Evolutionary conservation across 306 rosid genomes (phyloP).

Genomic region (Myrica gale): DNA sequence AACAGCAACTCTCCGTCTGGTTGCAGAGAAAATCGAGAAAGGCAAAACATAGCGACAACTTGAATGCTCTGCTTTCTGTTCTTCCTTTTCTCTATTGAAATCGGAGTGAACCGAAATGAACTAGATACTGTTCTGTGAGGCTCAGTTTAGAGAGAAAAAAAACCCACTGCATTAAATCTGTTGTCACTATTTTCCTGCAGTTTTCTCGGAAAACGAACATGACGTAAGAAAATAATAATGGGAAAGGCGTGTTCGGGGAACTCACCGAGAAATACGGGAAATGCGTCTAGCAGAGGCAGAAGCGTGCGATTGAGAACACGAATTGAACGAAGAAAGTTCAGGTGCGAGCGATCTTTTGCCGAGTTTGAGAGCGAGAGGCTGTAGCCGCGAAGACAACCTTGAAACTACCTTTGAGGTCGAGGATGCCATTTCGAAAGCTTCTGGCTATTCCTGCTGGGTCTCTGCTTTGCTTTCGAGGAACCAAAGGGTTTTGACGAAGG

Average conservation of each 20-base stretch:
- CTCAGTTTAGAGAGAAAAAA: background rate
- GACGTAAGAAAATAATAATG: background rate
- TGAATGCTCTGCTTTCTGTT: background rate
- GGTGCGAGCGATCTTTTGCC: slow-evolving; percentile 33
- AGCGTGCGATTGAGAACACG: slow-evolving; percentile 25
- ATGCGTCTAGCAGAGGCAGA: slow-evolving; percentile 36
- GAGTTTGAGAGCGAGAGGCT: slow-evolving; percentile 33
- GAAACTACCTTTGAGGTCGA: slow-evolving; percentile 46
- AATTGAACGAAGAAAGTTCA: slow-evolving; percentile 36
- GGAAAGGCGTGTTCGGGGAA: background rate
- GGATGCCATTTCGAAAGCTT: slow-evolving; percentile 45
- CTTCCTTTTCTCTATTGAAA: too few species aligned
- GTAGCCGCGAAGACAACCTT: slow-evolving; percentile 59
- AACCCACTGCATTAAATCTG: background rate
- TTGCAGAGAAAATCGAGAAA: background rate
- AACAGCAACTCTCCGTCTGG: background rate
- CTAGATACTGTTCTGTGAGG: background rate
- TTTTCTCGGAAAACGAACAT: slow-evolving; percentile 7
- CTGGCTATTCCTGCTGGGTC: background rate
- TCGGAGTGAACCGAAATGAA: background rate
- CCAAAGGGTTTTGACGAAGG: background rate
- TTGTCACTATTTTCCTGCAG: too few species aligned
- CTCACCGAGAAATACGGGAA: slow-evolving; percentile 58
- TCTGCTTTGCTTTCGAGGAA: background rate
- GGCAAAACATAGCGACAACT: background rate